phyloP scores from a whole-genome alignment of 192 early-diverging fungal genomes.

The Nowakowskiella sp. region DNA sequence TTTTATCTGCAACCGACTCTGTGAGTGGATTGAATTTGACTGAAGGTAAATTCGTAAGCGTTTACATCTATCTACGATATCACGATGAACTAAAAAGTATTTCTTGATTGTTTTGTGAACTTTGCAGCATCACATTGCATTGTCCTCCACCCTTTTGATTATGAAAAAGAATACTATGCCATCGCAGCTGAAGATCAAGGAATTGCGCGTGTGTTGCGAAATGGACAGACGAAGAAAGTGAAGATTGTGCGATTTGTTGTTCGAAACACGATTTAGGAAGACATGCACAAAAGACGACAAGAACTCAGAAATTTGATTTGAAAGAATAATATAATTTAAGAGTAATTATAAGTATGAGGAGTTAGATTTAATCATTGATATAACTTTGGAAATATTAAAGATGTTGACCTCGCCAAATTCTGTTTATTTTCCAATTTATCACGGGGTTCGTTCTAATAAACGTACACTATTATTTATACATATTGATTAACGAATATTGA shows the following conservation, averaged over 20 bases:
- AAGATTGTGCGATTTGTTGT: conserved; percentile 16
- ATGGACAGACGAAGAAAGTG: conserved; percentile 15
- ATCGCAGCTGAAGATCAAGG: conserved; percentile 18
- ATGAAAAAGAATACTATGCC: conserved; percentile 11
- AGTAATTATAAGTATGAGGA: too few species aligned
- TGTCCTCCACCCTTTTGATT: conserved; percentile 11
- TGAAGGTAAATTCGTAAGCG: conserved; percentile 15
- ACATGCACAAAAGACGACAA: conserved; percentile 6
- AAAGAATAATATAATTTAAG: too few species aligned
- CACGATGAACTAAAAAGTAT: neutral
- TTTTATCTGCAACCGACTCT: conserved; percentile 18
- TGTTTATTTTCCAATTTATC: too few species aligned
- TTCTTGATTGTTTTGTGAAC: neutral
- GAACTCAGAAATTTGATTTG: too few species aligned
- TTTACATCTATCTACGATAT: neutral
- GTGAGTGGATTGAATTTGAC: conserved; percentile 22
- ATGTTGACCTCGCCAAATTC: too few species aligned
- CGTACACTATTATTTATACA: too few species aligned
- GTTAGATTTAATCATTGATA: too few species aligned
- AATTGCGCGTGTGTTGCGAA: conserved; percentile 9
- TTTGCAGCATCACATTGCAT: neutral
- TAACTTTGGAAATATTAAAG: too few species aligned
- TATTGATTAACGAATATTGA: too few species aligned
- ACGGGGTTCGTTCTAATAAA: too few species aligned
- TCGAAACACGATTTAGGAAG: conserved; percentile 8